Base-by-base conservation (phyloP, 163 green algal genomes). In the Scenedesmus sp. region DNA sequence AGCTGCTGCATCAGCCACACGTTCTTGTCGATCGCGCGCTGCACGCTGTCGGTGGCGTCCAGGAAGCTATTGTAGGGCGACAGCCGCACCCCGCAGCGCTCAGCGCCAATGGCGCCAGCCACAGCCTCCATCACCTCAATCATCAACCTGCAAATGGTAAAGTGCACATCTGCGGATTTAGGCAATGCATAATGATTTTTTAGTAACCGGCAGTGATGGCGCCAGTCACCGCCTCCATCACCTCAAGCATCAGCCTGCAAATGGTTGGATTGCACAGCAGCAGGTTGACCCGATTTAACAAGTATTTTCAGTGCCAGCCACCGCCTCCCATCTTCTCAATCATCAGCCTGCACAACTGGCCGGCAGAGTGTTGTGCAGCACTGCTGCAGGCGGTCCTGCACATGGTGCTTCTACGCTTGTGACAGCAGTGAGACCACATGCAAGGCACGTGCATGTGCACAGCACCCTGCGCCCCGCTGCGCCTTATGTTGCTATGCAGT, bases 61-160 rank as follows among this genome's bases (percentile, higher is more conserved):
- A 88, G 59, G 88, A 92, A 92, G 26, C 55, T 92, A 82, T 92
- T 92, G 81, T 89, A 92, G 7, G 88, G 88, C 1, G 81, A 83
- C 88, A 92, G 76, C 26, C 88, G 88, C 81, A 92, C 34, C 3
- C 88, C 88, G 64, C 70, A 55, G 57, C 82, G 81, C 88, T 92
- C 88, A 59, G 79, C 13, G 2, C 88, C 88, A 57, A 92, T 52
- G n/a, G 88, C 88, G 66, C 34, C 88, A 59, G 81, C 81, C 34
- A 92, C 88, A 70, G 88, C 88, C 46, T 67, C 66, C 52, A 88
- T 74, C 7, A 92, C 88, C 77, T 92, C 88, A 2, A 92, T 26
- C 74, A 91, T 82, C 74, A 91, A 55, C 87, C 87, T 91, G 74
- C 57, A 62, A 46, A 46, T 8, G 64, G n/a, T 4, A 59, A 18